These are phyloP conservation scores for Phytophthora chlamydospora DNA, from an alignment of 352 stramenopile genomes.

Conservation along the genomic window DNA sequence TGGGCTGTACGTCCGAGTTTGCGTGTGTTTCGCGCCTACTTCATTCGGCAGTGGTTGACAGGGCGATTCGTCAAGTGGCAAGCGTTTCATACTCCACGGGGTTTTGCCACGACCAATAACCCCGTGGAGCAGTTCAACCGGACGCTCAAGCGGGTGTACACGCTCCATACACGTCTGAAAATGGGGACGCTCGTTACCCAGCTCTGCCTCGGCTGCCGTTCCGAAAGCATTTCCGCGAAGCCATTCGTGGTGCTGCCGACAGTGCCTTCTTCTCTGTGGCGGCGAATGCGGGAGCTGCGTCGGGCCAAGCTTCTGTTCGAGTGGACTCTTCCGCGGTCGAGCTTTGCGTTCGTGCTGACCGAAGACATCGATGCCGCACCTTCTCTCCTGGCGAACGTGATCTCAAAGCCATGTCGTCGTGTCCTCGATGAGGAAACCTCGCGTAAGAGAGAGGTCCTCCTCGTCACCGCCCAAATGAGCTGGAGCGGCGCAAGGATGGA, in stretches of 20 bases:
- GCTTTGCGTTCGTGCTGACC: too few relatives aligned
- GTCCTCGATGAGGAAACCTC: neutral
- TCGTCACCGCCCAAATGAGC: neutral
- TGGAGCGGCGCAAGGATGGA: constrained; percentile 7
- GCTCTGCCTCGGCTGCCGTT: constrained; percentile 5
- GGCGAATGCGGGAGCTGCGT: too few relatives aligned
- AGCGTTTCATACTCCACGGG: constrained; percentile 4
- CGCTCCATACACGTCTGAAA: neutral
- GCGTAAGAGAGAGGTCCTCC: neutral
- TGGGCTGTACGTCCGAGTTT: neutral
- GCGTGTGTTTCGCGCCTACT: too few relatives aligned
- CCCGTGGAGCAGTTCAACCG: constrained; percentile 10
- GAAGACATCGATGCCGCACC: too few relatives aligned
- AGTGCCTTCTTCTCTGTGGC: too few relatives aligned
- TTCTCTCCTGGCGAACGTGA: too few relatives aligned
- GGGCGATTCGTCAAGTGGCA: neutral
- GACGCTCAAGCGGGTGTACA: constrained; percentile 3
- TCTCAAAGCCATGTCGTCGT: neutral
- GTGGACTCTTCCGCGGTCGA: too few relatives aligned
- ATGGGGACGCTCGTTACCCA: constrained; percentile 6
- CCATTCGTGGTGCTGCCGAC: neutral
- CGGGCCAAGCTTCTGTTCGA: too few relatives aligned
- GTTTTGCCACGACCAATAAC: constrained; percentile 6
- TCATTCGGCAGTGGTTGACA: too few relatives aligned
- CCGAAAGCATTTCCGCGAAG: neutral